These are phyloP conservation scores for Cokeromyces recurvatus DNA, from an alignment of 371 early-diverging fungal species.

Conservation along the genomic window DNA sequence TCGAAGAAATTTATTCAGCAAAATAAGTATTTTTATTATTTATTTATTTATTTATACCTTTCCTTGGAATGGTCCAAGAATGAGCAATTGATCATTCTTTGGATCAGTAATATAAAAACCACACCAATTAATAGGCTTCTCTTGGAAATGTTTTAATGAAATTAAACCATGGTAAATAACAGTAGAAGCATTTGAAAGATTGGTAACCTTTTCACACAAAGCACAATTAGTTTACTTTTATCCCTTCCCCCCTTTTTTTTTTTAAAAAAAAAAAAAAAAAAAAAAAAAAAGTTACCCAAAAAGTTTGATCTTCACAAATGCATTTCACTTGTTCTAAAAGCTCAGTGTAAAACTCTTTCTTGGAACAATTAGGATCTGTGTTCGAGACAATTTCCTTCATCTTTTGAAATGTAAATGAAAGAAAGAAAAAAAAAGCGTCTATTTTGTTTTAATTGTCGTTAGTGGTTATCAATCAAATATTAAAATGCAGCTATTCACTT, in stretches of 20 bases:
- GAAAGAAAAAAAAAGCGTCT: background rate
- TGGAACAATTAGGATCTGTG: constrained; percentile 29
- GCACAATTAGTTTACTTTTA: too few species aligned
- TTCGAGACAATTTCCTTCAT: constrained; percentile 34
- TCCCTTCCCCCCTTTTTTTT: background rate
- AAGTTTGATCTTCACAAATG: constrained; percentile 54
- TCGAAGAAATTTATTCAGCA: too few species aligned
- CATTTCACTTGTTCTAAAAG: constrained; percentile 40
- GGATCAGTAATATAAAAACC: constrained; percentile 80
- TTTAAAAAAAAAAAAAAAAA: background rate
- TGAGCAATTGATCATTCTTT: constrained; percentile 40
- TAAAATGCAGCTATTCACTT: too few species aligned
- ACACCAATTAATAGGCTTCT: constrained; percentile 86
- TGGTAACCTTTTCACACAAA: constrained; percentile 42
- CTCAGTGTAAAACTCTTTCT: constrained; percentile 53
- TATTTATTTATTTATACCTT: constrained; percentile 35
- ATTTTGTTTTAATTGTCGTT: background rate
- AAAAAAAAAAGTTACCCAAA: constrained; percentile 35
- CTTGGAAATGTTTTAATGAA: constrained; percentile 51
- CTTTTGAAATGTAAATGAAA: constrained; percentile 1
- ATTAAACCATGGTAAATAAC: constrained; percentile 75
- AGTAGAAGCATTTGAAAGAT: constrained; percentile 79
- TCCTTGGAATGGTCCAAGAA: constrained; percentile 92
- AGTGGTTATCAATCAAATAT: background rate
- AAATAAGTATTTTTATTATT: too few species aligned